These are phyloP conservation scores for Fistulinella prunicolor DNA, from an alignment of 768 basidiomycete genomes.

Conservation along the genomic window DNA sequence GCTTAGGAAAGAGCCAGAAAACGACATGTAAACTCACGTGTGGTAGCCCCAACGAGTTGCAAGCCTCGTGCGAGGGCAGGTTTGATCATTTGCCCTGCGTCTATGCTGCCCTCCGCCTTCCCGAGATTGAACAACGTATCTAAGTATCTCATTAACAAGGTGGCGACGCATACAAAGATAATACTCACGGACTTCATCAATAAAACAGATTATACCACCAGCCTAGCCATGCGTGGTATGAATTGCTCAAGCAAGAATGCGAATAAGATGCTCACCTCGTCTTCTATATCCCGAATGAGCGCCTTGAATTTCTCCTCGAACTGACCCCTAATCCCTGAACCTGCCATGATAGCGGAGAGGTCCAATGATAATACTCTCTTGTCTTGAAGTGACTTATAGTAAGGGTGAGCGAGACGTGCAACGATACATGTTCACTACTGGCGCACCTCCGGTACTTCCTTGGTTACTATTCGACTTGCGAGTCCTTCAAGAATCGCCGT, in stretches of 20 bases:
- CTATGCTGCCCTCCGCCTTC: constrained; percentile 88
- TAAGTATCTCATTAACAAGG: constrained; percentile 21
- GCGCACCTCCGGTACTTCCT: constrained; percentile 85
- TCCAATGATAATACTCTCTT: constrained; percentile 90
- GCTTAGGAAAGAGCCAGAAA: neutral
- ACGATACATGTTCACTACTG: neutral
- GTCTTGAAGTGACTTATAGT: constrained; percentile 67
- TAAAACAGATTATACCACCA: constrained; percentile 86
- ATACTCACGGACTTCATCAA: constrained; percentile 87
- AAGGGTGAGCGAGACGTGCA: neutral
- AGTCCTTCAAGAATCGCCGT: constrained; percentile 91
- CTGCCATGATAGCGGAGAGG: constrained; percentile 79
- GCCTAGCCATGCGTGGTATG: constrained; percentile 37
- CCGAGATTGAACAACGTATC: constrained; percentile 85
- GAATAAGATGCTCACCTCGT: constrained; percentile 48
- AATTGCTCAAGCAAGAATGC: constrained; percentile 21
- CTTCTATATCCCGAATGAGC: constrained; percentile 86
- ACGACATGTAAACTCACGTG: constrained; percentile 48
- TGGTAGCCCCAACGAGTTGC: constrained; percentile 88
- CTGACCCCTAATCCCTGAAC: constrained; percentile 87
- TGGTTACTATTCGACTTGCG: constrained; percentile 80
- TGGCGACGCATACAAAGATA: neutral
- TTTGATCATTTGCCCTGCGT: constrained; percentile 93
- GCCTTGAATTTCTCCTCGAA: constrained; percentile 95
- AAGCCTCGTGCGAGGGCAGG: constrained; percentile 85